These are phyloP conservation scores for Mycena sp. DNA, from an alignment of 1,284 basidiomycete species.

Conservation along the genomic window DNA sequence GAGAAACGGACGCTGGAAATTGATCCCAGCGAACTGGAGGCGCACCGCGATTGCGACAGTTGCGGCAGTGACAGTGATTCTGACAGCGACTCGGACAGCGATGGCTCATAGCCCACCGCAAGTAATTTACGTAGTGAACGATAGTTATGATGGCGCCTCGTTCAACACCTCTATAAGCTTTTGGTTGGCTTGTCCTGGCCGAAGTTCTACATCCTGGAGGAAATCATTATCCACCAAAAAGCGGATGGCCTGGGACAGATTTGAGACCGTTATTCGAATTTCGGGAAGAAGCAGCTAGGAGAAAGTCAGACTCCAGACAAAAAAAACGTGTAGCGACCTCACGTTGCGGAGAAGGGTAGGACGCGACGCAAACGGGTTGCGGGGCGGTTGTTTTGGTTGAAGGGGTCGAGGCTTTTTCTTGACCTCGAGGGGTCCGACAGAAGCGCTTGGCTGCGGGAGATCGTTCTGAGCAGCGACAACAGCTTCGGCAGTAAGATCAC, in stretches of 20 bases:
- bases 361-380: conserved; percentile 75
- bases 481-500: no score
- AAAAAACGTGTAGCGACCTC: conserved; percentile 40
- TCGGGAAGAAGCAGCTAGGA: conserved; percentile 85
- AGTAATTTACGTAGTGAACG: conserved; percentile 10
- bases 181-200: conserved; percentile 81
- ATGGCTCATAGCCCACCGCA: conserved; percentile 29
- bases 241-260: conserved; percentile 92
- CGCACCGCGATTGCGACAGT: conserved; percentile 40
- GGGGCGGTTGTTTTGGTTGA: conserved; percentile 63
- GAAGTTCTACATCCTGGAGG: conserved; percentile 83
- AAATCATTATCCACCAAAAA: conserved; percentile 96
- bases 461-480: no score
- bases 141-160: conserved; percentile 4
- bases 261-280: conserved; percentile 90
- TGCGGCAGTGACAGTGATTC: conserved; percentile 46
- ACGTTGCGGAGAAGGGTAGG: conserved; percentile 82
- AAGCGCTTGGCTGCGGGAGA: not conserved
- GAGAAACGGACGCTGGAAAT: conserved; percentile 77
- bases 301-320: not conserved
- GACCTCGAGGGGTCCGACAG: no score
- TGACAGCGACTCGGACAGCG: conserved; percentile 36
- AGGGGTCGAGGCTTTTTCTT: conserved; percentile 43
- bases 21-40: conserved; percentile 61
- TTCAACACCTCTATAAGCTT: conserved; percentile 71